Conservation (phyloP, 192 early-diverging fungal species). For the Mortierella claussenii region DNA sequence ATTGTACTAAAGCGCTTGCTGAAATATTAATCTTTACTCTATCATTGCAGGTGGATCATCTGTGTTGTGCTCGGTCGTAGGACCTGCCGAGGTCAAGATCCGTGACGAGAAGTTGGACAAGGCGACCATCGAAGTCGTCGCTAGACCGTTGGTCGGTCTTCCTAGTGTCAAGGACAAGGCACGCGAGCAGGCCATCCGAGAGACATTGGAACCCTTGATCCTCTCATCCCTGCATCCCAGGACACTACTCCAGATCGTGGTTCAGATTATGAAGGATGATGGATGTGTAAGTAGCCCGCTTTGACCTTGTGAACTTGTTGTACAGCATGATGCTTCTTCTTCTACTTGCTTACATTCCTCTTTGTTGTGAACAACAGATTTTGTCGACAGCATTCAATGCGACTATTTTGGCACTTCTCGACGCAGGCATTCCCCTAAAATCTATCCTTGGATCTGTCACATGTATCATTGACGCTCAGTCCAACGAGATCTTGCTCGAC, state of each 20-base stretch:
- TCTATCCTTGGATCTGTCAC: slow-evolving; percentile 74
- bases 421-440: slow-evolving; percentile 89
- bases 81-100: slow-evolving; percentile 86
- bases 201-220: slow-evolving; percentile 80
- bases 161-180: slow-evolving; percentile 77
- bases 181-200: slow-evolving; percentile 73
- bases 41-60: slow-evolving; percentile 67
- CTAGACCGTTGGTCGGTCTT: slow-evolving; percentile 73
- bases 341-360: not conserved
- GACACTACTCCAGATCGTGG: slow-evolving; percentile 85
- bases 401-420: slow-evolving; percentile 82
- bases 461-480: slow-evolving; percentile 71
- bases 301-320: not conserved
- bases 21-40: slow-evolving; percentile 2
- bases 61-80: slow-evolving; percentile 84
- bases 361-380: slow-evolving; percentile 55
- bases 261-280: slow-evolving; percentile 88
- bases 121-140: slow-evolving; percentile 84
- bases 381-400: slow-evolving; percentile 87
- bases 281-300: slow-evolving; percentile 70
- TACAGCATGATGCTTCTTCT: not conserved
- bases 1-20: no score
- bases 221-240: slow-evolving; percentile 86
- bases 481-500: slow-evolving; percentile 73
- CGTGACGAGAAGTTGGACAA: slow-evolving; percentile 92